phyloP scores from a whole-genome alignment of 2,329 filamentous ascomycete genomes.

The Helminthosporium solani region DNA sequence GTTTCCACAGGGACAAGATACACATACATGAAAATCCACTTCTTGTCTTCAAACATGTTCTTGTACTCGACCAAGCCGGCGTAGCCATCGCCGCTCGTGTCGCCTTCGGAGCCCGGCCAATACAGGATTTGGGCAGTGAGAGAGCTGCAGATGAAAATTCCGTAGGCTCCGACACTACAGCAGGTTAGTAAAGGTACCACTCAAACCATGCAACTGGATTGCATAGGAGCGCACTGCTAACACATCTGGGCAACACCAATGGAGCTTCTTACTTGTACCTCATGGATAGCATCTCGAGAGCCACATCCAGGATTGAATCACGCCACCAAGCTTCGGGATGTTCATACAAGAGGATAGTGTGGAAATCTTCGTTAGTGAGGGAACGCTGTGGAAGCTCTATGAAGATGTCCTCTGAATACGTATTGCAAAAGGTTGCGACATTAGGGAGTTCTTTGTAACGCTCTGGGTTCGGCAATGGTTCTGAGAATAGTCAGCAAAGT shows the following conservation, averaged over 20 bases:
- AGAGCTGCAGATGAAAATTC: slow-evolving; percentile 21
- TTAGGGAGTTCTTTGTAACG: slow-evolving; percentile 1
- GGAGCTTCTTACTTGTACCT: background rate
- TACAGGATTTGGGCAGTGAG: slow-evolving; percentile 15
- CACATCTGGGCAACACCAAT: too few species aligned
- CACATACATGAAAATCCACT: slow-evolving; percentile 23
- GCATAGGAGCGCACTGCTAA: too few species aligned
- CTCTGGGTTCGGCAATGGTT: too few species aligned
- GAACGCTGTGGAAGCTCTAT: slow-evolving; percentile 13
- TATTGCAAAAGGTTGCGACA: background rate
- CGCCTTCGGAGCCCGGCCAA: slow-evolving; percentile 1
- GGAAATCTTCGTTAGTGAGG: slow-evolving; percentile 16
- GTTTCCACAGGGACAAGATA: too few species aligned
- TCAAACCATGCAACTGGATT: too few species aligned
- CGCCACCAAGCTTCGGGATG: slow-evolving; percentile 16
- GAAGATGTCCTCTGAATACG: slow-evolving; percentile 9
- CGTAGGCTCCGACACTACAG: slow-evolving; percentile 6
- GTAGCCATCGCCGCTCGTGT: slow-evolving; percentile 7
- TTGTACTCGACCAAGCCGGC: slow-evolving; percentile 8
- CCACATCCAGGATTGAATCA: slow-evolving; percentile 21
- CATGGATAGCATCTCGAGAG: slow-evolving; percentile 17
- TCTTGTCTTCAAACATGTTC: slow-evolving; percentile 11
- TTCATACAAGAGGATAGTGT: slow-evolving; percentile 1
- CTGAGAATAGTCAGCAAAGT: too few species aligned
- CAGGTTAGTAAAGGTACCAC: too few species aligned